Evolutionary conservation across 192 early-diverging fungal species (phyloP).

Genomic region (Podochytrium sp.): DNA sequence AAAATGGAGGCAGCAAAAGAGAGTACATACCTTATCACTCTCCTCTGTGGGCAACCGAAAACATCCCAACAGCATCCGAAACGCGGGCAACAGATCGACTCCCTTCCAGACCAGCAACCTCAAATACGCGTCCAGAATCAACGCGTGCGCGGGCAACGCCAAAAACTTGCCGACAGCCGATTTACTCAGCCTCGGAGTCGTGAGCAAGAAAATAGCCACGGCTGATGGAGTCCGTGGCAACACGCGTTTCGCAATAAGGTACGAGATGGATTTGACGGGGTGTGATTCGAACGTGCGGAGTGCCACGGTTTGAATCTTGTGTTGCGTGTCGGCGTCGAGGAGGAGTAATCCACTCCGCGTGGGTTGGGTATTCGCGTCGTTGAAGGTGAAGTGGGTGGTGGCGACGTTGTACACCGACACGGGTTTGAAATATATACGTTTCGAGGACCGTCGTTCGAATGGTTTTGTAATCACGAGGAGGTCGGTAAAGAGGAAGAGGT

Average conservation of each 20-base stretch:
- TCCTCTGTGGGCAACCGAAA: slow-evolving; percentile 13
- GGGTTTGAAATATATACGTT: slow-evolving; percentile 18
- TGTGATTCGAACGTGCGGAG: slow-evolving; percentile 21
- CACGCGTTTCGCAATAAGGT: slow-evolving; percentile 9
- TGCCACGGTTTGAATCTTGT: slow-evolving; percentile 26
- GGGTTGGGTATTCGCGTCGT: slow-evolving; percentile 11
- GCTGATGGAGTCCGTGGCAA: slow-evolving; percentile 18
- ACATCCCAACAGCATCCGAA: slow-evolving; percentile 6
- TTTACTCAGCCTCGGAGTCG: slow-evolving; percentile 11
- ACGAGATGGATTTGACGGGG: slow-evolving; percentile 15
- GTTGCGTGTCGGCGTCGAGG: slow-evolving; percentile 2
- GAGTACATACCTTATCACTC: slow-evolving; percentile 8
- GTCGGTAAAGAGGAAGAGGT: slow-evolving; percentile 18
- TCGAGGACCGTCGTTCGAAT: slow-evolving; percentile 14
- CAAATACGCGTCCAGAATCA: slow-evolving; percentile 5
- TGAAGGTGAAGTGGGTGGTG: slow-evolving; percentile 3
- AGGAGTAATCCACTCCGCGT: slow-evolving; percentile 4
- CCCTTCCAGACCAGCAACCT: not conserved
- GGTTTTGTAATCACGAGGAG: slow-evolving; percentile 24
- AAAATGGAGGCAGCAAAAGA: too few relatives aligned
- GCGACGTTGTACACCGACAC: not conserved
- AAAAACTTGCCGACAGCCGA: slow-evolving; percentile 13
- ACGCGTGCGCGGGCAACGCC: not conserved
- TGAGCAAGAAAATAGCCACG: slow-evolving; percentile 20
- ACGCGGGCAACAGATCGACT: slow-evolving; percentile 3